These are phyloP conservation scores for Bipolaris cookei DNA, from an alignment of 2,329 filamentous ascomycete species.

Conservation along the genomic window DNA sequence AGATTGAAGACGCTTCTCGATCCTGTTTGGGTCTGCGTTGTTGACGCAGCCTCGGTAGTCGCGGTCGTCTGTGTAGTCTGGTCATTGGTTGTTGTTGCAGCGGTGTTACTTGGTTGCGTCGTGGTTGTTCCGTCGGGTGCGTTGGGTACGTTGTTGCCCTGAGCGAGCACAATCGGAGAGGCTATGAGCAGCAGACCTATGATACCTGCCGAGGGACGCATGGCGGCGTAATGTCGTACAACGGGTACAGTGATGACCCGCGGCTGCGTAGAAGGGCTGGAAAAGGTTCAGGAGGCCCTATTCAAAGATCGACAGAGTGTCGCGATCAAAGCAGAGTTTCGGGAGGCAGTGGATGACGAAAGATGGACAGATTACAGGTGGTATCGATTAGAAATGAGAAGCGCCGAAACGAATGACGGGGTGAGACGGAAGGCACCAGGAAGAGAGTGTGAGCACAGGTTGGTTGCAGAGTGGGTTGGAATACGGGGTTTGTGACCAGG, in stretches of 20 bases:
- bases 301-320: slow-evolving; percentile 23
- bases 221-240: slow-evolving; percentile 28
- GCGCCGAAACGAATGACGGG: slow-evolving; percentile 45
- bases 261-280: slow-evolving; percentile 12
- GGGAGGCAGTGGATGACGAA: slow-evolving; percentile 11
- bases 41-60: slow-evolving; percentile 23
- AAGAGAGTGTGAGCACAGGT: slow-evolving; percentile 24
- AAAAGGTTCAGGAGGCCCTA: slow-evolving; percentile 30
- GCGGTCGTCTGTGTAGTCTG: slow-evolving; percentile 13
- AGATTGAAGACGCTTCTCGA: slow-evolving; percentile 47
- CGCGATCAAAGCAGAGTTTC: slow-evolving; percentile 11
- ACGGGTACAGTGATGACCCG: slow-evolving; percentile 16
- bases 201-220: slow-evolving; percentile 42
- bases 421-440: slow-evolving; percentile 23
- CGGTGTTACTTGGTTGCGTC: slow-evolving; percentile 29
- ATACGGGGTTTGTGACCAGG: slow-evolving; percentile 27
- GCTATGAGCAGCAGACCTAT: slow-evolving; percentile 40
- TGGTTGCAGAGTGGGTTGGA: slow-evolving; percentile 30
- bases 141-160: slow-evolving; percentile 22
- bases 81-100: slow-evolving; percentile 21
- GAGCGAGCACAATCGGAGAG: slow-evolving; percentile 42
- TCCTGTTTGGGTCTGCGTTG: slow-evolving; percentile 26
- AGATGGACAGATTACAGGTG: slow-evolving; percentile 19
- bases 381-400: slow-evolving; percentile 24
- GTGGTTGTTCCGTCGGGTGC: slow-evolving; percentile 40